Evolutionary conservation across 2,329 filamentous ascomycete genomes (phyloP), one percentile per base, ranked within the genome.

Genomic region (Davidsoniella neocaledoniae): DNA sequence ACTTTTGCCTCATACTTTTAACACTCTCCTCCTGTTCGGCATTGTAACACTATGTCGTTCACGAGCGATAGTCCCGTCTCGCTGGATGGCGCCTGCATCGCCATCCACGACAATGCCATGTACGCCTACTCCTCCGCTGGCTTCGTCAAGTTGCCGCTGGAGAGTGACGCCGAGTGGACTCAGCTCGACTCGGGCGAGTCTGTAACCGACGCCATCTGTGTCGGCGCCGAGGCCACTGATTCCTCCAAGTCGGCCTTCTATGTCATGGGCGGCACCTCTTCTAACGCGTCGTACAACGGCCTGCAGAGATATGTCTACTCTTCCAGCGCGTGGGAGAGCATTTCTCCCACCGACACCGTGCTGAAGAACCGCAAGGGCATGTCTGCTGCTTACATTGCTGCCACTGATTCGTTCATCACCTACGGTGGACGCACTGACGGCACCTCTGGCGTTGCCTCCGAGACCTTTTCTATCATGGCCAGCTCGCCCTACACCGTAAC

Each of bases 61-160:
- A 49, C 45, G 33, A 46, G 44, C 16, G 33, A 26, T 10, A 48
- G 46, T 48, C 68, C 74, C 48, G 72, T 78, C 60, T 69, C 80
- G 55, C 68, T 95, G 62, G 75, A 79, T 63, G 78, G 81, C 64
- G 79, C 85, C 59, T 96, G 90, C 66, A 86, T 87, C 52, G 77
- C 83, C 59, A 74, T 95, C 54, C 72, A 85, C 68, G 72, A 87
- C 61, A 80, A 87, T 63, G 86, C 79, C 10, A 76, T 96, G 48
- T 96, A 93, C 67, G 79, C 83, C 43, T 94, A 86, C 63, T 85
- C 86, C 5, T 66, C 77, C 7, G 66, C 76, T 43, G 83, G 78
- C 25, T 88, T 96, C 58, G 76, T 87, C 61, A 82, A 83, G 7
- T 65, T 96, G 55, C 64, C 71, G 10, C 66, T 96, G 55, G 66